Evolutionary conservation across 2,329 filamentous ascomycete species (phyloP).

Genomic region (Fusarium lateritium): DNA sequence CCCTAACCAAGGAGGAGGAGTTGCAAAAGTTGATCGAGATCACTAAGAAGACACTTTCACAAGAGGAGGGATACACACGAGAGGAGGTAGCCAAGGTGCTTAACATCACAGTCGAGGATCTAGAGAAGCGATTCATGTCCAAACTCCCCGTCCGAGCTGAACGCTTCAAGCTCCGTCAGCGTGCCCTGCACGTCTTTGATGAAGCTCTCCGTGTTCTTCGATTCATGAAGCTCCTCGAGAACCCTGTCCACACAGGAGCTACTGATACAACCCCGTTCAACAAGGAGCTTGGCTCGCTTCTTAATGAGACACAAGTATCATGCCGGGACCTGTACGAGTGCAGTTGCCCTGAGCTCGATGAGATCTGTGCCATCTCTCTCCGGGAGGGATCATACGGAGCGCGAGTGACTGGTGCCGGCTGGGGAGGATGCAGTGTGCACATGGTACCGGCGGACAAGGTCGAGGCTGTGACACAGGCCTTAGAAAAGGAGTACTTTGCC

Average conservation of each 20-base stretch:
- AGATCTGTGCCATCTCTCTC: slow-evolving; percentile 85
- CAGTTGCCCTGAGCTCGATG: slow-evolving; percentile 92
- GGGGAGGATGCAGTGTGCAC: slow-evolving; percentile 97
- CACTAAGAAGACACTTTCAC: slow-evolving; percentile 77
- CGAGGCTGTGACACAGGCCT: slow-evolving; percentile 80
- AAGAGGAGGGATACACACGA: slow-evolving; percentile 88
- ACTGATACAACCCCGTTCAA: slow-evolving; percentile 75
- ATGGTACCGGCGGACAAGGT: slow-evolving; percentile 89
- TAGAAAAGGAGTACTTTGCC: slow-evolving; percentile 86
- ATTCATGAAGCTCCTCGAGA: slow-evolving; percentile 84
- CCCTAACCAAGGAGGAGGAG: slow-evolving; percentile 71
- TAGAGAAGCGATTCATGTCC: slow-evolving; percentile 85
- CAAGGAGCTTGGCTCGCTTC: slow-evolving; percentile 79
- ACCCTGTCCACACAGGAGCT: slow-evolving; percentile 55
- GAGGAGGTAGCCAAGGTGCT: slow-evolving; percentile 85
- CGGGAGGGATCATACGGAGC: slow-evolving; percentile 87
- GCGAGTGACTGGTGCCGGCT: slow-evolving; percentile 91
- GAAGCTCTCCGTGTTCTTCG: slow-evolving; percentile 89
- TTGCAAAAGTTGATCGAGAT: slow-evolving; percentile 80
- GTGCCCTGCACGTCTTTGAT: slow-evolving; percentile 90
- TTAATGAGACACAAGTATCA: slow-evolving; percentile 91
- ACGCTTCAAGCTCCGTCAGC: slow-evolving; percentile 87
- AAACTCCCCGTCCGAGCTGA: slow-evolving; percentile 92
- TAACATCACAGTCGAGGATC: slow-evolving; percentile 75
- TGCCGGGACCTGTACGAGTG: slow-evolving; percentile 92